Conservation (phyloP, 2,329 filamentous ascomycete species). For the Venturia effusa region DNA sequence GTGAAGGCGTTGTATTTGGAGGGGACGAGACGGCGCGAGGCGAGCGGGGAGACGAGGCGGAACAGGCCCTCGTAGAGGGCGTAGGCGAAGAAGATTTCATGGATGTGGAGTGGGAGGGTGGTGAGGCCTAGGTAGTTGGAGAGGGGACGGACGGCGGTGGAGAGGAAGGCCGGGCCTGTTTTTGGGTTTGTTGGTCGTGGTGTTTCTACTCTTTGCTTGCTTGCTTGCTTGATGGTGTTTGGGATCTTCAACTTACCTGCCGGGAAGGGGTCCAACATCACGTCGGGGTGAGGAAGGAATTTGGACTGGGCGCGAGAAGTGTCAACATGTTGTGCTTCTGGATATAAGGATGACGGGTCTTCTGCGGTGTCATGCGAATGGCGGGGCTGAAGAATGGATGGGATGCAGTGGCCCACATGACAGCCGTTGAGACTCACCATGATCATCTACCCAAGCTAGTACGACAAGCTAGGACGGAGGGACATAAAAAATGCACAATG, state of each 20-base stretch:
- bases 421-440: neutral
- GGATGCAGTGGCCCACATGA: neutral
- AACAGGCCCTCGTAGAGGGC: slow-evolving; percentile 59
- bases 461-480: too few relatives aligned
- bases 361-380: neutral
- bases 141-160: slow-evolving; percentile 48
- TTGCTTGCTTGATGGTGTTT: neutral
- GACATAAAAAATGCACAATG: too few relatives aligned
- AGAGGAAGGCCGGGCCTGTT: slow-evolving; percentile 23
- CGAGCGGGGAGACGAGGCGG: slow-evolving; percentile 52
- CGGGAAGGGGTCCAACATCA: slow-evolving; percentile 8
- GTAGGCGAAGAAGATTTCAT: slow-evolving; percentile 61
- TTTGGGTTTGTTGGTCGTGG: neutral
- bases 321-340: slow-evolving; percentile 3
- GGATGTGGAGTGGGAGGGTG: slow-evolving; percentile 63
- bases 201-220: neutral
- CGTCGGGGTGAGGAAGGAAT: neutral
- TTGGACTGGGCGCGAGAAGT: neutral
- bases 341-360: neutral
- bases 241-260: neutral
- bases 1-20: slow-evolving; percentile 52
- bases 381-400: neutral
- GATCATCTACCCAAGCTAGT: too few relatives aligned
- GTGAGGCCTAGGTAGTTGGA: slow-evolving; percentile 51
- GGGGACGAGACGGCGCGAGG: slow-evolving; percentile 56